Evolutionary conservation across 257 asterid species (phyloP), one percentile per base, ranked within the genome.

Genomic region (Nicotiana sylvestris): DNA sequence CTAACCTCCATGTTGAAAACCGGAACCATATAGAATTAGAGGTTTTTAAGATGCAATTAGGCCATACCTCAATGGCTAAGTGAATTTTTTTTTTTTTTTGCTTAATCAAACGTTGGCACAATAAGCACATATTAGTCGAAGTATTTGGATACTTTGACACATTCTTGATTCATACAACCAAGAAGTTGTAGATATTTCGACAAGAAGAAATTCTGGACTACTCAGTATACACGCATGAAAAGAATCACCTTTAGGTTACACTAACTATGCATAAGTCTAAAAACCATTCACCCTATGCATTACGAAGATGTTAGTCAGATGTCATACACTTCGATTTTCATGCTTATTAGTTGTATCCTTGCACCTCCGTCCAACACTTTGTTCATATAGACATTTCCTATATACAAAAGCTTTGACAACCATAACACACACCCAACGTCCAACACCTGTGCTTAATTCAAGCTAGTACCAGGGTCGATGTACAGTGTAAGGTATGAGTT

Each of bases 141-240:
- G 27, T 33, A 33, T 35, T 16, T 32, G 51, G 51, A 67, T 32
- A 33, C 76, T 67, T 33, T 67, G 4, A 67, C 27, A 33, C 49
- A 7, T 67, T 67, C 29, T 67, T 32, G 76, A 67, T 67, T 67
- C 76, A 67, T 67, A 16, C 76, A 67, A 51, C 76, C 51, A 67
- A 67, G 51, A 33, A 67, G 15, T 32, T 13, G 4, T 25, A 74
- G 64, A 74, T 49, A 74, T 74, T 49, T 74, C 16, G 2, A 74
- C 64, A 74, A 74, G 61, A 49, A 74, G 32, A 74, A 74, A 51
- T 43, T 46, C 61, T 46, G 37, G 35, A 72, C 60, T 12, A 72
- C 4, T 49, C 13, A 15, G 27, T 27, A 27, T 49, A 6, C 9
- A 74, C 39, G 29, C 80, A 51, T 51, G 0, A 46, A 72, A 74